Evolutionary conservation across 108 stramenopile species (phyloP), one percentile per base, ranked within the genome.

Genomic region (Licmophora abbreviata): DNA sequence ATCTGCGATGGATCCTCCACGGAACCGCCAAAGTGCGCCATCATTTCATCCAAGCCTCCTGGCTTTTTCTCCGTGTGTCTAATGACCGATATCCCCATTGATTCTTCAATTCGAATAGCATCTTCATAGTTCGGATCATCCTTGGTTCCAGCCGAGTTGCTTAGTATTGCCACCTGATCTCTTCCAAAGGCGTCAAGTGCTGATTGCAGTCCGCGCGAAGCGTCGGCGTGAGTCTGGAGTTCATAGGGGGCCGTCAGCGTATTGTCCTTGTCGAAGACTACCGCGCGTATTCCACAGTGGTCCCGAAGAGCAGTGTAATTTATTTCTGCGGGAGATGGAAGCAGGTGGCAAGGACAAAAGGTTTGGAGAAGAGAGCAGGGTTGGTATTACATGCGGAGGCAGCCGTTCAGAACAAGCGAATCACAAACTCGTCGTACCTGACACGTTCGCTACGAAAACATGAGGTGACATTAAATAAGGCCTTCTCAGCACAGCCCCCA

Each of bases 181-280:
- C 32, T 44, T 12, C 92, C 88, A 61, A 96, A 96, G 0, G 64
- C 69, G 21, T 81, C 66, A 20, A 80, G 38, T 33, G 91, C 93
- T 15, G 48, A 54, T 51, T 74, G 55, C 7, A 91, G 43, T 22
- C 86, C 93, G 5, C n/a, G 24, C 14, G 50, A 44, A 7, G 83
- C 87, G 17, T 58, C 47, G 1, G 69, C 68, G 48, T 96, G 95
- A 8, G 45, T 49, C 15, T 27, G 54, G 48, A 68, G 83, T 44
- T 56, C 80, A 56, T 96, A 96, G 29, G 95, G 95, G 9, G 89
- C 86, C 7, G 95, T 96, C 48, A 96, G 61, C 8, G 95, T 96
- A 54, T 96, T 96, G 70, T 96, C 95, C 59, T 96, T 93, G 67
- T 93, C 92, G 52, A 89, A 87, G 40, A 95, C 56, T 15, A 92